phyloP scores from a whole-genome alignment of 2,329 filamentous ascomycete genomes.

The Venturia pyrina region DNA sequence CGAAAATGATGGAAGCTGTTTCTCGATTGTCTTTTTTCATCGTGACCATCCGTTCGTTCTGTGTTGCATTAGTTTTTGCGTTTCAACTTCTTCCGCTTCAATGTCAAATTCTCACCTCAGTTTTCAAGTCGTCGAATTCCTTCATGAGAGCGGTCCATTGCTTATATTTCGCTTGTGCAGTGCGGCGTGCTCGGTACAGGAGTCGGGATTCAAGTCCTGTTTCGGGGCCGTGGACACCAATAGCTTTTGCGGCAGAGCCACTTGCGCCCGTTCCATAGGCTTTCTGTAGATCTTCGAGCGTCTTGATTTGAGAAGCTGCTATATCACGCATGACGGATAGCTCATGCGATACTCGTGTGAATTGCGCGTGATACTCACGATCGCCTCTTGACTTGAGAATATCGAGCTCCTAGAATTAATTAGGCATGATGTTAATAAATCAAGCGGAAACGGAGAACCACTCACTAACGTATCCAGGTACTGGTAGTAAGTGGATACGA shows the following conservation, averaged over 20 bases:
- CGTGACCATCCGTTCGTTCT: slow-evolving; percentile 1
- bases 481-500: not conserved
- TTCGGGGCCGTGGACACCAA: not conserved
- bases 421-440: not conserved
- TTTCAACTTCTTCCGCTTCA: not conserved
- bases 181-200: not conserved
- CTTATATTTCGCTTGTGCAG: not conserved
- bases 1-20: slow-evolving; percentile 9
- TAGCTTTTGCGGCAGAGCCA: not conserved
- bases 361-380: not conserved
- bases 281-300: not conserved
- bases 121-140: not conserved
- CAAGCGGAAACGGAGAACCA: not conserved
- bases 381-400: not conserved
- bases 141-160: not conserved
- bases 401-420: not conserved
- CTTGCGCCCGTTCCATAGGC: not conserved
- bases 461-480: not conserved
- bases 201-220: not conserved
- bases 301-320: not conserved
- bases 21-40: not conserved
- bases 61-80: not conserved
- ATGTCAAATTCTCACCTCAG: not conserved
- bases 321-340: not conserved
- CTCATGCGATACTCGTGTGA: not conserved